Conservation (phyloP, 768 basidiomycete species). For the Leucosporidium creatinivorum region DNA sequence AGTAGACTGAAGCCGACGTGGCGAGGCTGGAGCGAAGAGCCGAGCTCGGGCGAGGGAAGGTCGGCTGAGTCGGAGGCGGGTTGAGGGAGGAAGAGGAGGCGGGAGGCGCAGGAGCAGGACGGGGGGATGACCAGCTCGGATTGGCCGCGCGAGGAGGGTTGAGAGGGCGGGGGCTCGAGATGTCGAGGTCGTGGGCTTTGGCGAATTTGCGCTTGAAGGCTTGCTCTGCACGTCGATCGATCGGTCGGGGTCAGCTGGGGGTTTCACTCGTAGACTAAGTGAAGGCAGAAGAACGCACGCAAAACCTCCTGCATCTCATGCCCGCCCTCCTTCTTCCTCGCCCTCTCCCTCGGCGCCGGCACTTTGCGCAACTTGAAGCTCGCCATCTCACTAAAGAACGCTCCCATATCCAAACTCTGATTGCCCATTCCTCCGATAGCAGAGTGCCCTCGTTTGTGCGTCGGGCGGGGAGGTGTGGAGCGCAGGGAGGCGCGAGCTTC, state of each 20-base stretch:
- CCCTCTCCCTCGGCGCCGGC: neutral
- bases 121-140: neutral
- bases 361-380: neutral
- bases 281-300: neutral
- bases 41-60: too few species aligned
- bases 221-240: too few species aligned
- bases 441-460: neutral
- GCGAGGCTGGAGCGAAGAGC: too few species aligned
- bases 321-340: neutral
- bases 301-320: neutral
- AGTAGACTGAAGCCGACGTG: too few species aligned
- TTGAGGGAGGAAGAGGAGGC: neutral
- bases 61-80: too few species aligned
- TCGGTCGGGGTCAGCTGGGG: too few species aligned
- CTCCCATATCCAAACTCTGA: neutral
- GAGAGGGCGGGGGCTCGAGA: neutral
- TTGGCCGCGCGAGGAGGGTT: neutral
- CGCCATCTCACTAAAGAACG: neutral
- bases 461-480: neutral
- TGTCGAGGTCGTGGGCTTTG: neutral
- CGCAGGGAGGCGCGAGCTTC: neutral
- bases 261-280: too few species aligned
- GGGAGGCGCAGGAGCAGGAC: neutral
- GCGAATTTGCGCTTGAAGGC: constrained; percentile 5
- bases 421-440: neutral